Conservation (phyloP, 768 basidiomycete species). For the Boletellus ananas region DNA sequence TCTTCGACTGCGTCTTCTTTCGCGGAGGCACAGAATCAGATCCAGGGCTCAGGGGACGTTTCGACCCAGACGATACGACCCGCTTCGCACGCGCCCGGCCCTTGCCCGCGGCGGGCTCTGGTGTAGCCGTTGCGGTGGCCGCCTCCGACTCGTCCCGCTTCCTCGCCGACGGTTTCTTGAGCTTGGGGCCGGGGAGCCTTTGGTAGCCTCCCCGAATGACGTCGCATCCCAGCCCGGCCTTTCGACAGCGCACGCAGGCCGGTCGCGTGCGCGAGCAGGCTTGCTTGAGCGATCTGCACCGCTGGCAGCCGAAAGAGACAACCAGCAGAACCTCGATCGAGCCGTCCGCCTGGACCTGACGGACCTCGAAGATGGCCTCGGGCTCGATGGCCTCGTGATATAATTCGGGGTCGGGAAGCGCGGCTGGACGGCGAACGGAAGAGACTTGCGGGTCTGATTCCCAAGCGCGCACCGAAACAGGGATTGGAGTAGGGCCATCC, state of each 20-base stretch:
- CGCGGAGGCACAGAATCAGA: not conserved
- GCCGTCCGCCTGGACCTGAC: slow-evolving; percentile 8
- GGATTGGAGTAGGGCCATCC: not conserved
- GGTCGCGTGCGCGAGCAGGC: slow-evolving; percentile 28
- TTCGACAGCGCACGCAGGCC: slow-evolving; percentile 23
- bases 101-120: not conserved
- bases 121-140: too few species aligned
- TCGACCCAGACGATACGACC: not conserved
- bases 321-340: slow-evolving; percentile 17
- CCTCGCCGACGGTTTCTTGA: too few species aligned
- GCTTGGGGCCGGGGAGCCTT: slow-evolving; percentile 25
- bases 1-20: slow-evolving; percentile 7
- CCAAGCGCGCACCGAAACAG: slow-evolving; percentile 21
- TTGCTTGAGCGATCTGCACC: slow-evolving; percentile 8
- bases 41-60: slow-evolving; percentile 17
- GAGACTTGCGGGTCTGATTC: slow-evolving; percentile 9
- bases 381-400: slow-evolving; percentile 23
- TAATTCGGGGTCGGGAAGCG: slow-evolving; percentile 7
- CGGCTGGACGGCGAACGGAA: slow-evolving; percentile 27
- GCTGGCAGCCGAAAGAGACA: slow-evolving; percentile 19
- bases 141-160: too few species aligned
- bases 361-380: slow-evolving; percentile 26
- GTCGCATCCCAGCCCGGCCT: slow-evolving; percentile 1
- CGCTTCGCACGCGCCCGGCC: not conserved
- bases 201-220: slow-evolving; percentile 12